These are phyloP conservation scores for Pistacia atlantica DNA, from an alignment of 345 rosid species.

Conservation along the genomic window DNA sequence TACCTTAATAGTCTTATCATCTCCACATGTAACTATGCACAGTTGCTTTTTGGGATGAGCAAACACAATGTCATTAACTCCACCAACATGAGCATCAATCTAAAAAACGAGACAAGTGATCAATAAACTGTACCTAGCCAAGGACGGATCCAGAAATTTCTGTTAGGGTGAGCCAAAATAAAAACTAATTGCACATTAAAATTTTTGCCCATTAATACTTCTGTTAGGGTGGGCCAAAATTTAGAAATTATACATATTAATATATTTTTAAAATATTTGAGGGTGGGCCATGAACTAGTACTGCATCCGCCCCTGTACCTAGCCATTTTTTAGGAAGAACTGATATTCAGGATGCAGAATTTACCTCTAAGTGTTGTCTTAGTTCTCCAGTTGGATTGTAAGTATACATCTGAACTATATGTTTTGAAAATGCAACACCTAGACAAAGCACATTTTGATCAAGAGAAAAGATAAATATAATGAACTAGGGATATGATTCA, in stretches of 20 bases:
- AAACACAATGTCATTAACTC: constrained; percentile 64
- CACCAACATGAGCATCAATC: constrained; percentile 75
- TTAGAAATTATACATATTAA: too few species aligned
- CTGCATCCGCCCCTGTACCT: too few species aligned
- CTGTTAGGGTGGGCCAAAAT: too few species aligned
- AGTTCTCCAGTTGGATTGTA: constrained; percentile 54
- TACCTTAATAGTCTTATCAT: constrained; percentile 68
- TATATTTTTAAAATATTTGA: too few species aligned
- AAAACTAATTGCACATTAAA: too few species aligned
- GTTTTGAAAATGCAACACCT: constrained; percentile 86
- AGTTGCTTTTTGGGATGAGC: constrained; percentile 57
- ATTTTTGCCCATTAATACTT: too few species aligned
- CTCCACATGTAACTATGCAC: constrained; percentile 64
- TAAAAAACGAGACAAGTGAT: constrained; percentile 25
- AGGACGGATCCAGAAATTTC: too few species aligned
- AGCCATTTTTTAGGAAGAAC: neutral
- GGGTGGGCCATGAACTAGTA: too few species aligned
- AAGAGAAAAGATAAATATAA: neutral
- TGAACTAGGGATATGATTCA: neutral
- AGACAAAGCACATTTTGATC: neutral
- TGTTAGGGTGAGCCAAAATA: too few species aligned
- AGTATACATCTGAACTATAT: constrained; percentile 73
- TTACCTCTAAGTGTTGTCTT: constrained; percentile 60
- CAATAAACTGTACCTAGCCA: too few species aligned
- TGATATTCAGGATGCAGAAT: constrained; percentile 4